Evolutionary conservation across 2,329 filamentous ascomycete species (phyloP).

Genomic region (Aspergillus pseudoglaucus): DNA sequence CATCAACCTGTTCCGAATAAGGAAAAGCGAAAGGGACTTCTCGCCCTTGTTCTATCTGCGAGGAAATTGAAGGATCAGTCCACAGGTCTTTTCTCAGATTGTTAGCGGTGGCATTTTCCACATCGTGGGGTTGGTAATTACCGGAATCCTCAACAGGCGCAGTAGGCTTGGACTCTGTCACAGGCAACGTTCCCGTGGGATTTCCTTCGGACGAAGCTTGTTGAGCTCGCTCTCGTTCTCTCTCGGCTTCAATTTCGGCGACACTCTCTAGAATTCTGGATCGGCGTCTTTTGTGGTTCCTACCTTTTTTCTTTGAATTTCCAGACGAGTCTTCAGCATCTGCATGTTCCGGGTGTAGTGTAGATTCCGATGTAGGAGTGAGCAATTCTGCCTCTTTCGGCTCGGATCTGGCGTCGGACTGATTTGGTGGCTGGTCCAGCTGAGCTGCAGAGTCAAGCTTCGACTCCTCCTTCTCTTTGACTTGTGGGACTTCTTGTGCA

Average conservation of each 20-base stretch:
- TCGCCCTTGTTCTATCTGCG: conserved; percentile 38
- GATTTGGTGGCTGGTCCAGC: too few relatives aligned
- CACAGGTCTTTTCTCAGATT: conserved; percentile 29
- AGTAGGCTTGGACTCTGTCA: conserved; percentile 17
- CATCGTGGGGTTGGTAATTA: conserved; percentile 42
- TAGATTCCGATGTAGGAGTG: neutral
- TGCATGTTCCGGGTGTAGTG: conserved; percentile 4
- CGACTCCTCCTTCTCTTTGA: neutral
- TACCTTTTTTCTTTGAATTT: conserved; percentile 42
- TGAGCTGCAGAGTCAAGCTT: conserved; percentile 1
- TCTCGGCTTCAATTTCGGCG: neutral
- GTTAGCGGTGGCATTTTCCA: conserved; percentile 27
- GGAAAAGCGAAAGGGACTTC: conserved; percentile 27
- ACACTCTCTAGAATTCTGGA: conserved; percentile 22
- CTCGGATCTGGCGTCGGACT: too few relatives aligned
- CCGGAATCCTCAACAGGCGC: conserved; percentile 36
- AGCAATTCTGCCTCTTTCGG: conserved; percentile 4
- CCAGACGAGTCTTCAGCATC: conserved; percentile 22
- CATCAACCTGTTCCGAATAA: conserved; percentile 26
- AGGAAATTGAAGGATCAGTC: conserved; percentile 40
- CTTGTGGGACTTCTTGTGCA: neutral
- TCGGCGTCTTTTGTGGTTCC: conserved; percentile 39
- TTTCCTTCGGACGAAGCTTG: conserved; percentile 12
- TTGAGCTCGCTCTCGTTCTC: too few relatives aligned
- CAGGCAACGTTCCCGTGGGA: conserved; percentile 15